phyloP scores from a whole-genome alignment of 148 eudicot species.

The Vaccinium macrocarpon region DNA sequence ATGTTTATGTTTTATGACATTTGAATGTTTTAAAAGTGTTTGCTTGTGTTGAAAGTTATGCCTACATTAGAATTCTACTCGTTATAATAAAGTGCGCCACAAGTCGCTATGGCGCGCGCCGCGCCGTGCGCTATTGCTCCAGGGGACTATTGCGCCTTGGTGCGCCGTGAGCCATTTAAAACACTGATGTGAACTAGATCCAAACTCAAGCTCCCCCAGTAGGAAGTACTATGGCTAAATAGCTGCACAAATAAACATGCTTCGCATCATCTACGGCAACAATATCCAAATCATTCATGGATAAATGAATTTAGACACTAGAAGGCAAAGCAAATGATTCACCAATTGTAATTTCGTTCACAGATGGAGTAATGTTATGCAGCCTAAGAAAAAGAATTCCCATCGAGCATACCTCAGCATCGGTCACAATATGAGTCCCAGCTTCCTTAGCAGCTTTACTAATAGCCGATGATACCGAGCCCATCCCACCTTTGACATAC shows the following conservation, averaged over 20 bases:
- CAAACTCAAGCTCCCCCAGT: not conserved
- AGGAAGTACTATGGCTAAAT: not conserved
- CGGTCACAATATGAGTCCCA: conserved; percentile 56
- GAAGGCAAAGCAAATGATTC: not conserved
- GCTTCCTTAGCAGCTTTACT: conserved; percentile 63
- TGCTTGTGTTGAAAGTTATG: no score
- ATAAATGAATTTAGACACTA: not conserved
- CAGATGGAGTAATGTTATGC: not conserved
- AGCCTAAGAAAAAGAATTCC: conserved; percentile 5
- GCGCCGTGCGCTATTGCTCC: no score
- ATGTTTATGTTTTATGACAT: no score
- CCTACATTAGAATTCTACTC: no score
- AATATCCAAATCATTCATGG: not conserved
- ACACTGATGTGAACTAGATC: not conserved
- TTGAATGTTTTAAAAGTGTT: no score
- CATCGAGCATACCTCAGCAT: conserved; percentile 16
- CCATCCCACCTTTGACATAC: conserved; percentile 74
- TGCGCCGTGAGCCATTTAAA: no score
- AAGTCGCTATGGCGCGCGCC: no score
- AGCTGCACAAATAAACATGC: conserved; percentile 2
- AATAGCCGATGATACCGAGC: conserved; percentile 56
- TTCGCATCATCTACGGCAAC: not conserved
- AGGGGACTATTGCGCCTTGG: no score
- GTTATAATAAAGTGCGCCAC: no score
- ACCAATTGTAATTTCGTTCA: not conserved